Evolutionary conservation across 2,329 filamentous ascomycete genomes (phyloP).

Genomic region (Colletotrichum sidae): DNA sequence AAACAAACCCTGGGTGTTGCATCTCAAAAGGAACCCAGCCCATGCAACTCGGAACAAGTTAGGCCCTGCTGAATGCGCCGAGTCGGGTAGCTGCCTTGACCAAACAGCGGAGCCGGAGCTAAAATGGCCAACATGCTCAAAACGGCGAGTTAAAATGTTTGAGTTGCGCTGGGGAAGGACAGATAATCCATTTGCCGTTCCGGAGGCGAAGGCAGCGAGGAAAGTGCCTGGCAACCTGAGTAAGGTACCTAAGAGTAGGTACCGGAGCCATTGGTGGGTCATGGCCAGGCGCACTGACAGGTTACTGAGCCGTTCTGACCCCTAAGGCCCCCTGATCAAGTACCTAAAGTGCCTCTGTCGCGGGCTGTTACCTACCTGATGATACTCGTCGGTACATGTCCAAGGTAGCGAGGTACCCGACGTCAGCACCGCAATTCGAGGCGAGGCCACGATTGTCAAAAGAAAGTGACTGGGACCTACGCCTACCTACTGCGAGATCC

Average conservation of each 20-base stretch:
- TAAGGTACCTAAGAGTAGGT: no score
- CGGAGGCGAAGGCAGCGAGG: slow-evolving; percentile 19
- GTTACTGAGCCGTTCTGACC: slow-evolving; percentile 34
- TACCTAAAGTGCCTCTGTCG: neutral
- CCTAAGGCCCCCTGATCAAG: slow-evolving; percentile 11
- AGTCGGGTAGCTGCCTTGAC: slow-evolving; percentile 9
- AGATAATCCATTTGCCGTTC: slow-evolving; percentile 37
- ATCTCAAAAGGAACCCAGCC: no score
- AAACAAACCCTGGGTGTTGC: no score
- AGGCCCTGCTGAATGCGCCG: neutral
- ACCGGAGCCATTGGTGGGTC: slow-evolving; percentile 15
- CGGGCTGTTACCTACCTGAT: neutral
- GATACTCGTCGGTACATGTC: slow-evolving; percentile 1
- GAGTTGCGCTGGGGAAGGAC: slow-evolving; percentile 35
- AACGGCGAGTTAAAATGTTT: slow-evolving; percentile 9
- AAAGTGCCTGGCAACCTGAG: neutral
- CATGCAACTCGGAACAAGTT: neutral
- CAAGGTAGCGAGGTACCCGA: neutral
- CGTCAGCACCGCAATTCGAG: slow-evolving; percentile 27
- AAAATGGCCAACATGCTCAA: slow-evolving; percentile 20
- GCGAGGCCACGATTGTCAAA: slow-evolving; percentile 51
- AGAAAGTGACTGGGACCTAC: slow-evolving; percentile 25
- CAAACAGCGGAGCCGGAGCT: neutral
- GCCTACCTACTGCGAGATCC: neutral
- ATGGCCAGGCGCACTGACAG: slow-evolving; percentile 20